Percentiles rank a stretch among this genome's conserved stretches.
These are phyloP conservation scores for Aspergillus chevalieri DNA, from an alignment of 2,329 filamentous ascomycete species.

Conservation along the genomic window DNA sequence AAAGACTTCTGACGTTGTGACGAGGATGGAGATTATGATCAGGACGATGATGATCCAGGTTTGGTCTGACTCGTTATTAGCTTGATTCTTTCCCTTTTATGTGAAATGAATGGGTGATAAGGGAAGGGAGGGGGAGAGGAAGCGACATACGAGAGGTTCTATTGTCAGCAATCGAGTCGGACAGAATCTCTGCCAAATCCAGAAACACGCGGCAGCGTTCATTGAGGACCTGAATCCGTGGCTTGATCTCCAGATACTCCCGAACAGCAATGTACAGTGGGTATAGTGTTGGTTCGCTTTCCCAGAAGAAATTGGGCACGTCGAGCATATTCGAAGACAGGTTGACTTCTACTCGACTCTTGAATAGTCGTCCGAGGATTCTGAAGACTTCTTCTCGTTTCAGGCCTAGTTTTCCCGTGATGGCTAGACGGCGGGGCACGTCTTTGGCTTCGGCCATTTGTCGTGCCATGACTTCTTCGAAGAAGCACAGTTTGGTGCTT, in stretches of 20 bases:
- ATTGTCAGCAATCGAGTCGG: constrained; percentile 83
- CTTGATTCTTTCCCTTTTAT: background rate
- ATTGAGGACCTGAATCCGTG: constrained; percentile 91
- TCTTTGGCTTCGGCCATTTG: constrained; percentile 92
- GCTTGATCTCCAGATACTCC: constrained; percentile 96
- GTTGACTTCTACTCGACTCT: constrained; percentile 92
- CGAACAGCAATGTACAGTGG: constrained; percentile 90
- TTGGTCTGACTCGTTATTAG: constrained; percentile 48
- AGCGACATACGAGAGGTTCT: constrained; percentile 69
- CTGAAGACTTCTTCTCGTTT: constrained; percentile 84
- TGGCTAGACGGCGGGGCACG: constrained; percentile 78
- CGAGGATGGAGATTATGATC: constrained; percentile 82
- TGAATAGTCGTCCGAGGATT: constrained; percentile 84
- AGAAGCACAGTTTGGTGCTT: constrained; percentile 92
- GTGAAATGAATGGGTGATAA: background rate
- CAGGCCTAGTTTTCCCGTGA: constrained; percentile 89
- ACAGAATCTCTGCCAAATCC: constrained; percentile 89
- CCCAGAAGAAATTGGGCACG: constrained; percentile 97
- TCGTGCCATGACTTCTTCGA: constrained; percentile 90
- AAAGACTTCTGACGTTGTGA: constrained; percentile 84
- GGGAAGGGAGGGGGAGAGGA: background rate
- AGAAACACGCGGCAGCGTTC: constrained; percentile 95
- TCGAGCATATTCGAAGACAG: constrained; percentile 94
- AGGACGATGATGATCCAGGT: constrained; percentile 98
- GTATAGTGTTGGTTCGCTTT: constrained; percentile 88